These are phyloP conservation scores for Petunia axillaris DNA, from an alignment of 257 asterid genomes.

Conservation along the genomic window DNA sequence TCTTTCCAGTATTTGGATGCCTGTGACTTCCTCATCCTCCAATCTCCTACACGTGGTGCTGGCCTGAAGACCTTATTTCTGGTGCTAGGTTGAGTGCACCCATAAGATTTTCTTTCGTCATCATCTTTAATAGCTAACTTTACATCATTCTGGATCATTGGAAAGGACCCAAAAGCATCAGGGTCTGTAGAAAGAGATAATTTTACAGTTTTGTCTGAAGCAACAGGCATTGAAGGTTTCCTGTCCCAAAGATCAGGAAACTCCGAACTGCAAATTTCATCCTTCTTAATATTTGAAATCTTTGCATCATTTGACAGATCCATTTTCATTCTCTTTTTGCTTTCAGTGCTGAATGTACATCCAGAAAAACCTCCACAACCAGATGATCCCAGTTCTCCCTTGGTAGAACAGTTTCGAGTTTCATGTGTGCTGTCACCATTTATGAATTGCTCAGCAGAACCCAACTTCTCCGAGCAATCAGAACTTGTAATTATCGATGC, in stretches of 20 bases:
- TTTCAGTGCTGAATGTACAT: slow-evolving; percentile 56
- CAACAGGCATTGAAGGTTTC: slow-evolving; percentile 54
- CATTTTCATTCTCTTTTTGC: slow-evolving; percentile 44
- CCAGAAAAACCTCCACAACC: slow-evolving; percentile 49
- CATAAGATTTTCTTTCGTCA: slow-evolving; percentile 62
- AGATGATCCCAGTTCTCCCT: slow-evolving; percentile 53
- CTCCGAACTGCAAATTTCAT: slow-evolving; percentile 40
- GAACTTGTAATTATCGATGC: slow-evolving; percentile 72
- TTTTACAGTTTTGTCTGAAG: slow-evolving; percentile 69
- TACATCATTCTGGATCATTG: slow-evolving; percentile 62
- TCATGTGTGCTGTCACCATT: slow-evolving; percentile 63
- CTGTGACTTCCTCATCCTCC: slow-evolving; percentile 51
- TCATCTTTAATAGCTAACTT: slow-evolving; percentile 82
- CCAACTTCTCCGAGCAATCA: slow-evolving; percentile 65
- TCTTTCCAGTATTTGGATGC: slow-evolving; percentile 59
- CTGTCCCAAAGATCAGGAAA: slow-evolving; percentile 47
- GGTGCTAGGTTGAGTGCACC: slow-evolving; percentile 59
- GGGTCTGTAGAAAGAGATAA: slow-evolving; percentile 50
- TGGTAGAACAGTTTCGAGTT: slow-evolving; percentile 53
- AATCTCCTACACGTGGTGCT: slow-evolving; percentile 45
- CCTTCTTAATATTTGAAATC: slow-evolving; percentile 49
- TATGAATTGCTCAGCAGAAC: slow-evolving; percentile 51
- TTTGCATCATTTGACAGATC: slow-evolving; percentile 52
- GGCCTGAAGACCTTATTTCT: slow-evolving; percentile 63
- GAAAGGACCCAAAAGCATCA: slow-evolving; percentile 56